Conservation (phyloP, 495 filamentous ascomycete species). For the Aspergillus leporis region DNA sequence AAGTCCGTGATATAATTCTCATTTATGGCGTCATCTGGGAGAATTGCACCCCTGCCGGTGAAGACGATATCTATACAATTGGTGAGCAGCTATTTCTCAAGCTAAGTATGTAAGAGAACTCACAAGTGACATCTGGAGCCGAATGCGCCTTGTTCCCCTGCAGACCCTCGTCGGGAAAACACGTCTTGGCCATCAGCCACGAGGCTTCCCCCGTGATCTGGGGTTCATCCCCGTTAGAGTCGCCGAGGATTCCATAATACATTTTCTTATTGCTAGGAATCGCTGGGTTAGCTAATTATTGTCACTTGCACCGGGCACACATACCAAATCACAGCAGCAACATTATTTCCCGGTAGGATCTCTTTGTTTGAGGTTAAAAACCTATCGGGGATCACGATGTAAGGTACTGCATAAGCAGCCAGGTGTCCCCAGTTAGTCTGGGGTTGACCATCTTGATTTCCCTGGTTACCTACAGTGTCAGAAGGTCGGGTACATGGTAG, state of each 20-base stretch:
- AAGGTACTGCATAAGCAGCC: conserved; percentile 35
- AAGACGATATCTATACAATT: conserved; percentile 27
- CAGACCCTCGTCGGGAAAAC: conserved; percentile 32
- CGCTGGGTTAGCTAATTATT: not conserved
- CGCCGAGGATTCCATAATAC: conserved; percentile 37
- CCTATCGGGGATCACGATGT: conserved; percentile 33
- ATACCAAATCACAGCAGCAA: conserved; percentile 34
- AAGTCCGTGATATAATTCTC: conserved; percentile 37
- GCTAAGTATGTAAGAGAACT: not conserved
- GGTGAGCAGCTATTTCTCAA: not conserved
- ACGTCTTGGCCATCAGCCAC: conserved; percentile 37
- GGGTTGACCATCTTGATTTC: conserved; percentile 29
- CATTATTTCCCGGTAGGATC: conserved; percentile 30
- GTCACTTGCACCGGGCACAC: not conserved
- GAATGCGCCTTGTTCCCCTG: conserved; percentile 31
- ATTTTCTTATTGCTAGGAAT: conserved; percentile 27
- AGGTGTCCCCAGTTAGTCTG: conserved; percentile 34
- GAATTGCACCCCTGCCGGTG: conserved; percentile 26
- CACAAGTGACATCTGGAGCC: conserved; percentile 32
- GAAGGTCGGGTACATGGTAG: not conserved
- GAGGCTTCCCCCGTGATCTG: conserved; percentile 36
- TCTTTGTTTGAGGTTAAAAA: conserved; percentile 24
- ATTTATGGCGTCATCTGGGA: conserved; percentile 26
- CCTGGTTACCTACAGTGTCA: conserved; percentile 11
- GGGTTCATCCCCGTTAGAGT: conserved; percentile 29